A percentile compares a stretch with the other conserved stretches of the same genome.
Evolutionary conservation across 225 moss, liverwort and hornwort genomes (phyloP).

Genomic region (Pseudisothecium myosuroides): DNA sequence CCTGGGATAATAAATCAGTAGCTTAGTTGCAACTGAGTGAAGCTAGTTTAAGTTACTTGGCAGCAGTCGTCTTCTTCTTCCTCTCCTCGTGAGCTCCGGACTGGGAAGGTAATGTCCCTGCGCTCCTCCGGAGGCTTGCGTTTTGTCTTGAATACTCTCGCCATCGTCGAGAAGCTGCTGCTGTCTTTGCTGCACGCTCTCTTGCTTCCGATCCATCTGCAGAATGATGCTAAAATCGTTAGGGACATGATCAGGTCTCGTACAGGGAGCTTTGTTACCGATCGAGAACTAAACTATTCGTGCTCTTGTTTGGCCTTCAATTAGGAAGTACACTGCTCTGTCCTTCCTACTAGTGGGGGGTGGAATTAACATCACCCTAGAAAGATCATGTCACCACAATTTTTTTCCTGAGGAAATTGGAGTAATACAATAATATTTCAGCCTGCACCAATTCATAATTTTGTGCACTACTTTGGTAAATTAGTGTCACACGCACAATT

Average conservation of each 20-base stretch:
- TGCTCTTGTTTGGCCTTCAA: neutral
- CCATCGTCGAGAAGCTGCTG: conserved; percentile 80
- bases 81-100: neutral
- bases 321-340: neutral
- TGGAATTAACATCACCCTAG: neutral
- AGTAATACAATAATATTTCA: neutral
- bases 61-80: neutral
- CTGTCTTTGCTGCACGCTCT: conserved; percentile 67
- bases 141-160: conserved; percentile 73
- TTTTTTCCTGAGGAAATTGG: neutral
- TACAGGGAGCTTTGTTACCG: neutral
- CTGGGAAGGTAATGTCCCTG: conserved; percentile 17
- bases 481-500: neutral
- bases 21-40: neutral
- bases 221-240: neutral
- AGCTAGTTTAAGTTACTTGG: neutral
- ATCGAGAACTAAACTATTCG: neutral
- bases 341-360: neutral
- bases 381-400: neutral
- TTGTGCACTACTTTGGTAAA: neutral
- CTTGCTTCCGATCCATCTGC: conserved; percentile 45
- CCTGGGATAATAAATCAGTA: neutral
- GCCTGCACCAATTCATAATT: neutral
- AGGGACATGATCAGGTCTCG: no score
- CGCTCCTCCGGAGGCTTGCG: conserved; percentile 23